These are phyloP conservation scores for Flaveria robusta DNA, from an alignment of 129 eudicot genomes.

Conservation along the genomic window DNA sequence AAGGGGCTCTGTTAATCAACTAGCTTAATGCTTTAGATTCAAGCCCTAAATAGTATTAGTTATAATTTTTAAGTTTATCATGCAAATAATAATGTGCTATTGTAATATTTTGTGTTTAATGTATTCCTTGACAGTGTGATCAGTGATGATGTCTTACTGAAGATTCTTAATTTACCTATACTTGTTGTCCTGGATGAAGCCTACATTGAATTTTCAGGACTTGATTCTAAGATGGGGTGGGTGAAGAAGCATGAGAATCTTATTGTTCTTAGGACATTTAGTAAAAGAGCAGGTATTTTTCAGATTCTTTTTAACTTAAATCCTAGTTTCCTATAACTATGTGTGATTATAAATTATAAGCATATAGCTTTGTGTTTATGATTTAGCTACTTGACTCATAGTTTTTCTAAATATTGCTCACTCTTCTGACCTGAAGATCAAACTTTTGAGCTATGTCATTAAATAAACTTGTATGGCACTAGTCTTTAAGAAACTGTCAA, in stretches of 20 bases:
- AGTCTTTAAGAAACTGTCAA: neutral
- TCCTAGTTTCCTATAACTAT: neutral
- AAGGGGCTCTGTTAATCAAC: neutral
- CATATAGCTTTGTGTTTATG: slow-evolving; percentile 5
- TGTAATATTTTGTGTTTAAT: slow-evolving; percentile 14
- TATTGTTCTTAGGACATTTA: slow-evolving; percentile 91
- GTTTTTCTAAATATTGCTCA: neutral
- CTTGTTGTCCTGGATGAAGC: slow-evolving; percentile 98
- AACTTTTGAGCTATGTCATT: neutral
- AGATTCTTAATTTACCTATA: slow-evolving; percentile 82
- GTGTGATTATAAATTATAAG: slow-evolving; percentile 1
- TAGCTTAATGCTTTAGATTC: neutral
- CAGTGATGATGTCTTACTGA: slow-evolving; percentile 66
- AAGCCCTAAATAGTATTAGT: neutral
- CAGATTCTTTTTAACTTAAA: neutral
- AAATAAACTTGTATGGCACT: slow-evolving; percentile 6
- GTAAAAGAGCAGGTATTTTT: slow-evolving; percentile 89
- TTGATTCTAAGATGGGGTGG: slow-evolving; percentile 86
- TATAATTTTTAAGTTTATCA: slow-evolving; percentile 1
- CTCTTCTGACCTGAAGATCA: neutral
- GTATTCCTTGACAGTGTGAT: slow-evolving; percentile 68
- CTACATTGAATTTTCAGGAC: slow-evolving; percentile 88
- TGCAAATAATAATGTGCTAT: slow-evolving; percentile 8
- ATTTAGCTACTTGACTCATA: slow-evolving; percentile 7
- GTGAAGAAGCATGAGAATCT: slow-evolving; percentile 93